Conservation (phyloP, 2,329 filamentous ascomycete genomes). For the Gyromitra esculenta region DNA sequence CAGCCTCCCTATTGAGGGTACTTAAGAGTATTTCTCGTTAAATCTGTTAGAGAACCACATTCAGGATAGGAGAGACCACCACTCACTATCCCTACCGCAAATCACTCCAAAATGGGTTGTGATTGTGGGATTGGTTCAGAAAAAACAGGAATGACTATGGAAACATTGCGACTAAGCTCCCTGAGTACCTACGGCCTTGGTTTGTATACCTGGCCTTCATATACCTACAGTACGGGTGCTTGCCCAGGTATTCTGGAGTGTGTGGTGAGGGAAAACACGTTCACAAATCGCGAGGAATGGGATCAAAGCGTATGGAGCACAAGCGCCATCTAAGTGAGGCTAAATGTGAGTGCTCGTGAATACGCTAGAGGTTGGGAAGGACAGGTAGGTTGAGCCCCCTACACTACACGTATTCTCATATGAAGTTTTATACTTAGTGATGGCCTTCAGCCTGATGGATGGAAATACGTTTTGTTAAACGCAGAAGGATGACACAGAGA, state of each 20-base stretch:
- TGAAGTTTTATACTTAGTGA: neutral
- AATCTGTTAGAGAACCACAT: neutral
- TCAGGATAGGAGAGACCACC: neutral
- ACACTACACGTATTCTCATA: neutral
- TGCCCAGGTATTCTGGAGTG: neutral
- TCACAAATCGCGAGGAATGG: neutral
- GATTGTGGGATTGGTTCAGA: neutral
- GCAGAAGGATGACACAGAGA: too few relatives aligned
- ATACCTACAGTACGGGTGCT: too few relatives aligned
- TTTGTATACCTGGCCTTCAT: neutral
- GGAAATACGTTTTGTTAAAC: too few relatives aligned
- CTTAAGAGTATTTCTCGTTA: too few relatives aligned
- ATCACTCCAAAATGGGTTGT: neutral
- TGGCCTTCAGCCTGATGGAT: too few relatives aligned
- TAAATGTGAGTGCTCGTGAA: neutral
- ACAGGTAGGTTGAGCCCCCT: neutral
- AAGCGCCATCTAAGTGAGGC: neutral
- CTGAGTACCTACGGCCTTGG: neutral
- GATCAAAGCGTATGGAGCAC: slow-evolving; percentile 2
- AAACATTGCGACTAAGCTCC: neutral
- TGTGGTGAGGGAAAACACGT: neutral
- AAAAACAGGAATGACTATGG: neutral
- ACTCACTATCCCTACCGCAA: slow-evolving; percentile 10
- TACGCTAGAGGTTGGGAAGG: neutral
- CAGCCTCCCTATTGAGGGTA: too few relatives aligned